Evolutionary conservation across 2,329 filamentous ascomycete species (phyloP), one percentile per base, ranked within the genome.

Genomic region (Graphilbum sp.): DNA sequence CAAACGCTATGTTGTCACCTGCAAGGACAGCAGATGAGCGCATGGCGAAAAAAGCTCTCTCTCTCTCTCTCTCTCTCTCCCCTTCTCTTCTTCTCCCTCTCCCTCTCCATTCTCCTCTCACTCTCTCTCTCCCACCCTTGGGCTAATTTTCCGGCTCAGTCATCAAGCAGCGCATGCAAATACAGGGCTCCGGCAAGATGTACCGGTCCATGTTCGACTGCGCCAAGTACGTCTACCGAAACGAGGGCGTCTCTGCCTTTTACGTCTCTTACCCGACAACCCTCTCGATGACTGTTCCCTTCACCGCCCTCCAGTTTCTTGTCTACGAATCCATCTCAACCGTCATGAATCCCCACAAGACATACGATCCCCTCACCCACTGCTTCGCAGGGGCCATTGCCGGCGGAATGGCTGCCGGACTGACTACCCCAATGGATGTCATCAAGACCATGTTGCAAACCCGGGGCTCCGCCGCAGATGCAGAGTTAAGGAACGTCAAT

Each of bases 101-200:
- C 19, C 23, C 29, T 29, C 17, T 16, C 18, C 5, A 19, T n/a
- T n/a, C n/a, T n/a, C n/a, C n/a, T n/a, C n/a, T n/a, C n/a, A n/a
- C n/a, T n/a, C n/a, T n/a, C n/a, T n/a, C 10, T 2, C 19, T 10
- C 2, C 23, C 23, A 7, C 23, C 12, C 23, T 7, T 7, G 23
- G 7, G 10, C 34, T 23, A 18, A 33, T n/a, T 25, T 35, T 38
- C 29, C 29, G 31, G 23, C 16, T 36, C 52, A 95, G 90, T 98
- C 44, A 94, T 98, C 66, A 98, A 98, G 63, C 90, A 98, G 60
- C 83, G 90, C 51, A 98, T 98, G 90, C 90, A 98, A 60, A 82
- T 98, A 42, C 84, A 94, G 56, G 82, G 90, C 52, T 96, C 88
- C n/a, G 76, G 77, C 47, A 74, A 72, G 49, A 75, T 79, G 63